Evolutionary conservation across 1,139 yeast species (phyloP), one percentile per base, ranked within the genome.

Genomic region (Diutina mesorugosa): DNA sequence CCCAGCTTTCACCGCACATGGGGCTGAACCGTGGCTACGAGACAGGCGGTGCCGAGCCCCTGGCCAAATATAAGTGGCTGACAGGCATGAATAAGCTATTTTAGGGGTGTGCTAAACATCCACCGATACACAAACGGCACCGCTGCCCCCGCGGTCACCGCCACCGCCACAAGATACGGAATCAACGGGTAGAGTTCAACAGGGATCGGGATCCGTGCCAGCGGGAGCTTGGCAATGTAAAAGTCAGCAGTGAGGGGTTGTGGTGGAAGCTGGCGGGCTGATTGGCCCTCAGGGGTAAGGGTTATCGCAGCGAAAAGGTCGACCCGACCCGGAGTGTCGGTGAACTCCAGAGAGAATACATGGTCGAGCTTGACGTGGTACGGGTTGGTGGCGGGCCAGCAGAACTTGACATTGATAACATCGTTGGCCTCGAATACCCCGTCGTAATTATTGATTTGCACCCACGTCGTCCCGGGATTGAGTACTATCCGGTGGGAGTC

Each of bases 351-450:
- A 26, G 18, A 18, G 28, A 14, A 50, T 12, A 50, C 28, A 9
- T n/a, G 14, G 35, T 50, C 53, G 6, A 50, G 32, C 4, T 32
- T 12, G 28, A 50, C 45, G 7, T 30, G 6, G 35, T 50, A 50
- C 12, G 53, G 53, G 12, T 32, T 50, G n/a, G 53, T 50, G 45
- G 47, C 46, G 4, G 47, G 50, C 56, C 52, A 54, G 35, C 46
- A 46, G 7, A 30, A 38, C 47, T 21, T 35, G 28, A 26, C 18
- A 26, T 47, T 41, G 16, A 54, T 14, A 12, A 35, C n/a, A 14
- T 26, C 56, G n/a, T 54, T 32, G 6, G 45, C 29, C 9, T 30
- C 29, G 6, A 54, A 21, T 14, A 47, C 12, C 18, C 16, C 47
- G 14, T 38, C 21, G 46, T 38, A 38, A 28, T 51, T 51, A 21